Conservation (phyloP, 2,329 filamentous ascomycete species). For the Hypoxylon sp. region DNA sequence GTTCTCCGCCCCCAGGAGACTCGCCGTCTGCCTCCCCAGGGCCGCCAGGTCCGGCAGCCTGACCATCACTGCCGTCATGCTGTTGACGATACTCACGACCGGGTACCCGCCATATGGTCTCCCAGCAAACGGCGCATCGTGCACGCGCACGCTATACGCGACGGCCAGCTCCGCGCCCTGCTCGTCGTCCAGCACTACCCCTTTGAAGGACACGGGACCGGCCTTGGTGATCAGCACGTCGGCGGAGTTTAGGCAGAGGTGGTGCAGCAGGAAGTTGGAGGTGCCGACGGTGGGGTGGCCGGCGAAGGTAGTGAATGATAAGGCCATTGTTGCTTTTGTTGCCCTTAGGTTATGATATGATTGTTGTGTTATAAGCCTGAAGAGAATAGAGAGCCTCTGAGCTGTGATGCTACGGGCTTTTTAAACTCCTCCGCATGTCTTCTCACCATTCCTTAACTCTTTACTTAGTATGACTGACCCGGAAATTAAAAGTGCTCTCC, state of each 20-base stretch:
- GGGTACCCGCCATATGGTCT: conserved; percentile 53
- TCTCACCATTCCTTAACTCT: background rate
- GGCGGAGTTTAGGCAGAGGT: conserved; percentile 50
- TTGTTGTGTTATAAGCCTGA: background rate
- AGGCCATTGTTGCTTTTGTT: conserved; percentile 41
- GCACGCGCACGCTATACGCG: conserved; percentile 73
- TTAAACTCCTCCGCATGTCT: conserved; percentile 7
- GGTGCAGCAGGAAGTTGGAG: conserved; percentile 60
- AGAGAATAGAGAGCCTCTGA: background rate
- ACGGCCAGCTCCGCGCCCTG: conserved; percentile 70
- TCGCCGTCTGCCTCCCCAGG: conserved; percentile 58
- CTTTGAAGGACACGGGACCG: conserved; percentile 63
- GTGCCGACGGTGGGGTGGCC: conserved; percentile 72
- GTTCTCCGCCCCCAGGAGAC: conserved; percentile 49
- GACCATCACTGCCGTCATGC: conserved; percentile 76
- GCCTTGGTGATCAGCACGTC: conserved; percentile 65
- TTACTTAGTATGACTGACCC: conserved; percentile 14
- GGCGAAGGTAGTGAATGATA: conserved; percentile 66
- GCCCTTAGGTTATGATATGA: background rate
- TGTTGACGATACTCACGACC: conserved; percentile 73
- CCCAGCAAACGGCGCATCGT: conserved; percentile 56
- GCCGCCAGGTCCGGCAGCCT: conserved; percentile 69
- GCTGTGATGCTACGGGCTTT: background rate
- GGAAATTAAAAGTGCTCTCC: background rate
- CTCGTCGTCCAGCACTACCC: conserved; percentile 30